Percentiles rank a stretch among this genome's conserved stretches.
Evolutionary conservation across 2,329 filamentous ascomycete species (phyloP).

Genomic region (Trichoderma sp.): DNA sequence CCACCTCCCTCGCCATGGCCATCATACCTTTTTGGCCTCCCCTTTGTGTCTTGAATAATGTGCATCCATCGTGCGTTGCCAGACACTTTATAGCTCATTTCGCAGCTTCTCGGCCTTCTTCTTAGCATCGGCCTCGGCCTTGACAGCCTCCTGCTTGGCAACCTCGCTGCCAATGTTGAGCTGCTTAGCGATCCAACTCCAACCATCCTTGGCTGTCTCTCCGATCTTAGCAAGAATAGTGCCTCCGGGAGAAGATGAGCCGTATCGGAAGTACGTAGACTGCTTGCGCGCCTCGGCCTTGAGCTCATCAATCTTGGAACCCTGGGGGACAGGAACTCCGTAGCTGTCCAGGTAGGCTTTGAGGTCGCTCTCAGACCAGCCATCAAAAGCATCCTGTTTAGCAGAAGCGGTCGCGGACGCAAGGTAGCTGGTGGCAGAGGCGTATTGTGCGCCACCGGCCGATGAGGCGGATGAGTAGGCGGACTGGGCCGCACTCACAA

Average conservation of each 20-base stretch:
- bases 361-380: constrained; percentile 73
- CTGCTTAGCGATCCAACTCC: constrained; percentile 57
- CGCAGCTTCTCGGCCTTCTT: constrained; percentile 44
- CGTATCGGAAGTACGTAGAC: constrained; percentile 76
- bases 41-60: neutral
- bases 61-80: neutral
- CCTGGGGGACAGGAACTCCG: constrained; percentile 69
- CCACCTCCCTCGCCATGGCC: neutral
- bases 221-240: constrained; percentile 68
- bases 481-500: constrained; percentile 66
- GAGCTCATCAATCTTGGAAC: constrained; percentile 69
- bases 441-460: constrained; percentile 61
- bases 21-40: neutral
- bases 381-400: constrained; percentile 70
- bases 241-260: constrained; percentile 66
- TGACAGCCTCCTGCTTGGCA: constrained; percentile 52
- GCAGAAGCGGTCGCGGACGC: constrained; percentile 65
- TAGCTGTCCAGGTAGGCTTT: constrained; percentile 82
- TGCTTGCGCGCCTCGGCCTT: constrained; percentile 73
- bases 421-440: constrained; percentile 73
- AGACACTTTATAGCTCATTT: constrained; percentile 52
- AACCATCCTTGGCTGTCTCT: constrained; percentile 52
- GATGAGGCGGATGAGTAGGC: constrained; percentile 63
- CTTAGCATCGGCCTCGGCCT: constrained; percentile 40
- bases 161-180: constrained; percentile 53